Base-by-base conservation (phyloP, 768 basidiomycete genomes). In the Boletus rufocinnamomeus region DNA sequence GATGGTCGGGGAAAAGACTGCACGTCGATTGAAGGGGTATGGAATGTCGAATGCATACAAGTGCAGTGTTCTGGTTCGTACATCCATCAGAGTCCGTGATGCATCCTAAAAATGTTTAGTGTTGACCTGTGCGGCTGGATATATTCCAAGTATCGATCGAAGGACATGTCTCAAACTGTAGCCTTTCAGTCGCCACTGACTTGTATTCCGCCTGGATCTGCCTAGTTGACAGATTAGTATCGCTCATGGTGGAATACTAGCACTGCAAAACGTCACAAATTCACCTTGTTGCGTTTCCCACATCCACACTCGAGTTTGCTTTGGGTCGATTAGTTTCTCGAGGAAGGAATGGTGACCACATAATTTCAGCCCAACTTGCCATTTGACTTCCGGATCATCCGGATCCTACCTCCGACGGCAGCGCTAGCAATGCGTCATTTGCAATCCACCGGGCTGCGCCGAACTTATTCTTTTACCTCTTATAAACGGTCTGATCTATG, bases 1-100 rank as follows among this genome's bases (percentile, higher is more conserved):
- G 72, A 81, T n/a, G 84, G 84, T 21, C 67, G 74, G 44, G 91
- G 91, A 27, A 75, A 84, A 69, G 87, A 93, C 71, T 93, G 90
- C 72, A 85, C 84, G 19, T 73, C 79, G 46, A 90, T 93, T 63
- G 60, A 74, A 46, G 83, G 84, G 48, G 84, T 81, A 21, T 83
- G 84, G 81, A 85, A 84, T 67, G 87, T 91, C 65, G 83, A 81
- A n/a, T 94, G 91, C 71, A 79, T 84, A 50, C 69, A 68, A 59
- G 81, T 81, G 32, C 67, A 66, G 58, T 88, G 86, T 70, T 72
- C 72, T 48, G 80, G 86, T 88, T 63, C 54, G 82, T 38, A 32
- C 56, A 23, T 51, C 23, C 21, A 46, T n/a, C 35, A 25, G 14
- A 45, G 37, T 50, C 41, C n/a, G n/a, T 34, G 53, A 40, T 23